These are phyloP conservation scores for Purpureocillium takamizusanense DNA, from an alignment of 2,329 filamentous ascomycete genomes.

Conservation along the genomic window DNA sequence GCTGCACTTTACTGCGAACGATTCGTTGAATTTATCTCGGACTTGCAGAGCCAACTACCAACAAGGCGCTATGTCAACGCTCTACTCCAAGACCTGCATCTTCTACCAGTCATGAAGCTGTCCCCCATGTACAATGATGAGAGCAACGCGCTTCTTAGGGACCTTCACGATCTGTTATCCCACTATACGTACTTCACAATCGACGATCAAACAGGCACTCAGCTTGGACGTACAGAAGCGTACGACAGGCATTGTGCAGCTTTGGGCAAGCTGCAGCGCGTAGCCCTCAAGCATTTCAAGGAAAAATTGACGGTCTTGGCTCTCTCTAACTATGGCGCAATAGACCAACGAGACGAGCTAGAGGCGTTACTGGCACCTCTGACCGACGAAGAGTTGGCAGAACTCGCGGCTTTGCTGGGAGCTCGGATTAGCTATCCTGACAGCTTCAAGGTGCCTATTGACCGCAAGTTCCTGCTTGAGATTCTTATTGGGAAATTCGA, in stretches of 20 bases:
- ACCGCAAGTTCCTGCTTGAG: slow-evolving; percentile 60
- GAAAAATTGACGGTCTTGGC: slow-evolving; percentile 86
- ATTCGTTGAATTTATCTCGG: slow-evolving; percentile 84
- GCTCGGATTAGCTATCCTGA: slow-evolving; percentile 77
- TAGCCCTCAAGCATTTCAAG: slow-evolving; percentile 73
- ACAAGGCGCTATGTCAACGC: slow-evolving; percentile 91
- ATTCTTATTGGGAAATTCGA: slow-evolving; percentile 68
- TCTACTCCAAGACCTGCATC: slow-evolving; percentile 74
- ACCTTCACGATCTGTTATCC: slow-evolving; percentile 68
- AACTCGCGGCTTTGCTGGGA: slow-evolving; percentile 63
- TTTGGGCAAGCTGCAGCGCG: slow-evolving; percentile 71
- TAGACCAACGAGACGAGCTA: slow-evolving; percentile 73
- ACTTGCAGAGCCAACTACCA: slow-evolving; percentile 86
- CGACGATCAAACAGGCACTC: slow-evolving; percentile 79
- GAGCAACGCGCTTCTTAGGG: slow-evolving; percentile 67
- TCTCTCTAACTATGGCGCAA: slow-evolving; percentile 83
- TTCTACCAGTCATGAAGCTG: slow-evolving; percentile 66
- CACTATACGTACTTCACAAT: slow-evolving; percentile 87
- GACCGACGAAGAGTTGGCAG: slow-evolving; percentile 62
- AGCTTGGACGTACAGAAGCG: slow-evolving; percentile 62
- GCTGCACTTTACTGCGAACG: slow-evolving; percentile 79
- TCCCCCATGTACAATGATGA: slow-evolving; percentile 72
- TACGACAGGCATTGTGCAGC: slow-evolving; percentile 72
- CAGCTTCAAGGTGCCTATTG: slow-evolving; percentile 51
- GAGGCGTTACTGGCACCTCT: slow-evolving; percentile 65